Conservation (phyloP, 2,329 filamentous ascomycete genomes). For the Fusarium incarnatum region DNA sequence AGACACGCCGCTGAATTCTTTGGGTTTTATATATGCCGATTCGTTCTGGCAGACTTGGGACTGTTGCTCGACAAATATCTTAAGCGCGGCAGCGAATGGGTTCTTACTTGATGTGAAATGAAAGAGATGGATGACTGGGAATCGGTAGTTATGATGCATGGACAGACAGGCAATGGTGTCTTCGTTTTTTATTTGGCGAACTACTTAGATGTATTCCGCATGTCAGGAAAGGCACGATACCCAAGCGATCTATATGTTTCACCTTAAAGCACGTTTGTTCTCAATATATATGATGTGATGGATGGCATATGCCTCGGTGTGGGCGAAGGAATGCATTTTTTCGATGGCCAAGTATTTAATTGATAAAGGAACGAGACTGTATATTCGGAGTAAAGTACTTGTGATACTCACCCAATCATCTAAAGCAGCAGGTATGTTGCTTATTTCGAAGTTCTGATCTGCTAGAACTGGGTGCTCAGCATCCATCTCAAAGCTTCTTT, state of each 20-base stretch:
- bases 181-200: constrained; percentile 34
- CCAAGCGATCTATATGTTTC: constrained; percentile 45
- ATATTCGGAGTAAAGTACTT: background rate
- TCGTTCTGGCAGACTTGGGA: constrained; percentile 87
- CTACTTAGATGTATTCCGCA: constrained; percentile 39
- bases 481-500: background rate
- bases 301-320: background rate
- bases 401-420: background rate
- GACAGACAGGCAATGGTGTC: constrained; percentile 34
- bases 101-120: constrained; percentile 57
- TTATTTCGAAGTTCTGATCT: background rate
- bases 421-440: background rate
- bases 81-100: constrained; percentile 97
- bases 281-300: constrained; percentile 1
- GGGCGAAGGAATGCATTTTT: background rate
- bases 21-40: constrained; percentile 94
- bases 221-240: constrained; percentile 44
- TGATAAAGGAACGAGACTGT: background rate
- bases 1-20: constrained; percentile 98
- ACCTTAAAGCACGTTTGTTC: constrained; percentile 20
- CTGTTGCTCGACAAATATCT: constrained; percentile 95
- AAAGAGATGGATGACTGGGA: constrained; percentile 16
- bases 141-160: constrained; percentile 23
- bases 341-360: background rate
- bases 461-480: background rate